These are phyloP conservation scores for Populus hybrid DNA, from an alignment of 441 rosid species.

Conservation along the genomic window DNA sequence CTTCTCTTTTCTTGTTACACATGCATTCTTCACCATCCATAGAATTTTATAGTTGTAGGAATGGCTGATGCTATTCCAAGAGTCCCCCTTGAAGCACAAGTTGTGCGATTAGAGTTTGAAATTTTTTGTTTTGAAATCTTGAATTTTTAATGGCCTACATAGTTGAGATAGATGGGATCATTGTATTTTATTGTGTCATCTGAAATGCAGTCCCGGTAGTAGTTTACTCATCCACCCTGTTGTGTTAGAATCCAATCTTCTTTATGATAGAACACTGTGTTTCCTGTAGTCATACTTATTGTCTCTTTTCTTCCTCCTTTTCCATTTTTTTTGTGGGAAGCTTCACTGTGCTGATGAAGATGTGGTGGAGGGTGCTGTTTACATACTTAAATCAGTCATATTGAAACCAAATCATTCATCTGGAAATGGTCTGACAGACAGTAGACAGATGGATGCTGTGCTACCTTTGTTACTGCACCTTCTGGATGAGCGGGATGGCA, in stretches of 20 bases:
- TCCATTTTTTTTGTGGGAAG: conserved; percentile 38
- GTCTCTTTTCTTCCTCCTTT: conserved; percentile 10
- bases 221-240: neutral
- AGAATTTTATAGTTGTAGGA: neutral
- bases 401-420: conserved; percentile 51
- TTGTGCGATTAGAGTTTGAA: neutral
- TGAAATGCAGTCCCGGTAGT: neutral
- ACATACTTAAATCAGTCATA: conserved; percentile 63
- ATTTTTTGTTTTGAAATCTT: neutral
- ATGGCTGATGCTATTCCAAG: neutral
- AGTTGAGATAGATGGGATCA: conserved; percentile 9
- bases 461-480: conserved; percentile 66
- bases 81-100: neutral
- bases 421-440: conserved; percentile 37
- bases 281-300: conserved; percentile 20
- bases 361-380: conserved; percentile 58
- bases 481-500: conserved; percentile 85
- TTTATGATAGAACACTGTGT: neutral
- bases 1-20: neutral
- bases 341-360: conserved; percentile 74
- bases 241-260: neutral
- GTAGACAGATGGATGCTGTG: conserved; percentile 56
- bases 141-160: neutral
- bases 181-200: conserved; percentile 1
- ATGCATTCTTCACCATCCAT: neutral